Evolutionary conservation across 1,284 basidiomycete species (phyloP).

Genomic region (Volvariella volvacea): DNA sequence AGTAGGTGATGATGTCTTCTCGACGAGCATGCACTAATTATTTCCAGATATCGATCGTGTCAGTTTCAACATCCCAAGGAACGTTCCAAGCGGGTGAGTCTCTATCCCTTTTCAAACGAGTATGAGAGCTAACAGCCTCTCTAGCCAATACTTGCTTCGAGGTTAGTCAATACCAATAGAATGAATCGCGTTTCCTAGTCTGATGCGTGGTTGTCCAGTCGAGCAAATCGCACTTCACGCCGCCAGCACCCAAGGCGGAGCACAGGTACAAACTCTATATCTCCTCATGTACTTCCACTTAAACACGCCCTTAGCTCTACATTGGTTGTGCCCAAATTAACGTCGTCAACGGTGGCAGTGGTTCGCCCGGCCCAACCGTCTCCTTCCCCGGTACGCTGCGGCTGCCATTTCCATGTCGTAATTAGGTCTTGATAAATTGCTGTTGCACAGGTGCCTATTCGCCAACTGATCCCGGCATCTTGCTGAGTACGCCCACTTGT

Average conservation of each 20-base stretch:
- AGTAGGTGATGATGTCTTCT: too few relatives aligned
- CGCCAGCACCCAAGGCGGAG: constrained; percentile 22
- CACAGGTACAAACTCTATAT: constrained; percentile 20
- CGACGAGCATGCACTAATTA: not conserved
- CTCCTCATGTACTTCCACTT: constrained; percentile 3
- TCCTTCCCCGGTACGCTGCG: constrained; percentile 25
- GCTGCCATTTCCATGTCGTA: constrained; percentile 9
- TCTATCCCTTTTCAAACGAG: too few relatives aligned
- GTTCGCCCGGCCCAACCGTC: constrained; percentile 23
- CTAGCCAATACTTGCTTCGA: too few relatives aligned
- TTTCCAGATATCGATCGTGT: constrained; percentile 26
- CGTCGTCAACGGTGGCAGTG: constrained; percentile 26
- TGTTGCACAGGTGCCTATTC: constrained; percentile 15
- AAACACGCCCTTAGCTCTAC: constrained; percentile 21
- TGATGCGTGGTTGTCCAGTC: constrained; percentile 8
- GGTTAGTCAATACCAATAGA: too few relatives aligned
- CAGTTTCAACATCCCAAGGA: constrained; percentile 32
- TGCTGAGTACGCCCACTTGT: constrained; percentile 20
- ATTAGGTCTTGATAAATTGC: constrained; percentile 1
- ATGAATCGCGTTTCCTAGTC: not conserved
- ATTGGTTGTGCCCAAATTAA: constrained; percentile 31
- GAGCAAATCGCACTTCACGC: constrained; percentile 33
- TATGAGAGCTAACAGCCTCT: too few relatives aligned
- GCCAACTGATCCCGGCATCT: constrained; percentile 25
- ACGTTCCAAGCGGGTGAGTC: constrained; percentile 20